phyloP scores from a whole-genome alignment of 2,329 filamentous ascomycete species.

The Massarina eburnea region DNA sequence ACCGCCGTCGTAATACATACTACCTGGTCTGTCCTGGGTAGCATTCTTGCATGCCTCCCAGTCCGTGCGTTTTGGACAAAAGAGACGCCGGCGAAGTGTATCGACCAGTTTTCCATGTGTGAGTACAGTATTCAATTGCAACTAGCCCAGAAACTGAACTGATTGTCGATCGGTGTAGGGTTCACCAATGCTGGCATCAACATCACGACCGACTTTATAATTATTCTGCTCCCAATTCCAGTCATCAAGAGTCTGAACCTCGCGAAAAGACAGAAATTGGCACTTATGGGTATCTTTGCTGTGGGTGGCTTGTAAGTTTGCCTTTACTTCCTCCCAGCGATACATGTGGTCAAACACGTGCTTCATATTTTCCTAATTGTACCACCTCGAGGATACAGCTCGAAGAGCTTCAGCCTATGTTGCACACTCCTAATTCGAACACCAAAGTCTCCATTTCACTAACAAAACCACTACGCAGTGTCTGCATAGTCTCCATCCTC shows the following conservation, averaged over 20 bases:
- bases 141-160: too few relatives aligned
- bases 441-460: too few relatives aligned
- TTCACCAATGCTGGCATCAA: slow-evolving; percentile 35
- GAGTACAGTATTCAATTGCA: neutral
- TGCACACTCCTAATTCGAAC: too few relatives aligned
- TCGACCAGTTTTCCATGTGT: slow-evolving; percentile 34
- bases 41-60: slow-evolving; percentile 37
- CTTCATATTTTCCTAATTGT: neutral
- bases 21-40: slow-evolving; percentile 35
- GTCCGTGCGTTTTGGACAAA: slow-evolving; percentile 38
- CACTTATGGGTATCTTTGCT: slow-evolving; percentile 41
- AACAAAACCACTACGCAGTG: too few relatives aligned
- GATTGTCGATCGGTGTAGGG: neutral
- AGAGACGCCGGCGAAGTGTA: slow-evolving; percentile 28
- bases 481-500: slow-evolving; percentile 38
- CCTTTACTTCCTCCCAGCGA: neutral
- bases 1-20: slow-evolving; percentile 28
- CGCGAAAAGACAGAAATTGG: slow-evolving; percentile 37
- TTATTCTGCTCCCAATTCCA: slow-evolving; percentile 40
- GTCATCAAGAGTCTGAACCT: slow-evolving; percentile 39
- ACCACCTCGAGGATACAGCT: too few relatives aligned
- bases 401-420: too few relatives aligned
- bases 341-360: too few relatives aligned
- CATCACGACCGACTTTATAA: slow-evolving; percentile 35
- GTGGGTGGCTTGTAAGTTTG: slow-evolving; percentile 44